Conservation (phyloP, 2,329 filamentous ascomycete genomes). For the Paraphaeosphaeria sporulosa region DNA sequence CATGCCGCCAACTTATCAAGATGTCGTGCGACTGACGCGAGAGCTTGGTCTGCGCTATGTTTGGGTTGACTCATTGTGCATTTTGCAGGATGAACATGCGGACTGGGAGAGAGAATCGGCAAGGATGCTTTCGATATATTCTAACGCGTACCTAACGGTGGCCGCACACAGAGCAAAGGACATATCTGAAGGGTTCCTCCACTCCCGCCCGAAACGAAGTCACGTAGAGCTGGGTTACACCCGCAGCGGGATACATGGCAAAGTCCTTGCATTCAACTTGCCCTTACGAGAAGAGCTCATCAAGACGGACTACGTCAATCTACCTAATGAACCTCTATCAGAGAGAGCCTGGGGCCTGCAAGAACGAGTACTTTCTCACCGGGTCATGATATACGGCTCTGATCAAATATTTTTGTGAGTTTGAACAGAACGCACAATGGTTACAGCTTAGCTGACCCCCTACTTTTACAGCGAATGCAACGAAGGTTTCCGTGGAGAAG, state of each 20-base stretch:
- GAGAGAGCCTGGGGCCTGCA: constrained; percentile 18
- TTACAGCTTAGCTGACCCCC: background rate
- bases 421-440: background rate
- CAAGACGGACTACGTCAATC: constrained; percentile 7
- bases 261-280: constrained; percentile 12
- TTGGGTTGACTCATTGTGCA: constrained; percentile 30
- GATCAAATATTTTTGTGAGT: constrained; percentile 13
- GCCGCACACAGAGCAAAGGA: constrained; percentile 17
- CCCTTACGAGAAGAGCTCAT: constrained; percentile 11
- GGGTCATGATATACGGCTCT: constrained; percentile 13
- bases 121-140: constrained; percentile 25
- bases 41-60: constrained; percentile 22
- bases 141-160: constrained; percentile 22
- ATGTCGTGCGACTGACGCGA: constrained; percentile 18
- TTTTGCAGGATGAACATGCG: constrained; percentile 19
- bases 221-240: constrained; percentile 14
- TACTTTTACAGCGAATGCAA: constrained; percentile 13
- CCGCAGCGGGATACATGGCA: constrained; percentile 7
- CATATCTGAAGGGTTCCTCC: constrained; percentile 14
- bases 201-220: background rate
- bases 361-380: constrained; percentile 16
- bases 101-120: constrained; percentile 28
- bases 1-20: constrained; percentile 16
- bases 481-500: constrained; percentile 13
- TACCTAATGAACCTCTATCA: constrained; percentile 15